A percentile compares a stretch with the other conserved stretches of the same genome.
Evolutionary conservation across 108 stramenopile genomes (phyloP).

Genomic region (Pseudonitzschia pungens): DNA sequence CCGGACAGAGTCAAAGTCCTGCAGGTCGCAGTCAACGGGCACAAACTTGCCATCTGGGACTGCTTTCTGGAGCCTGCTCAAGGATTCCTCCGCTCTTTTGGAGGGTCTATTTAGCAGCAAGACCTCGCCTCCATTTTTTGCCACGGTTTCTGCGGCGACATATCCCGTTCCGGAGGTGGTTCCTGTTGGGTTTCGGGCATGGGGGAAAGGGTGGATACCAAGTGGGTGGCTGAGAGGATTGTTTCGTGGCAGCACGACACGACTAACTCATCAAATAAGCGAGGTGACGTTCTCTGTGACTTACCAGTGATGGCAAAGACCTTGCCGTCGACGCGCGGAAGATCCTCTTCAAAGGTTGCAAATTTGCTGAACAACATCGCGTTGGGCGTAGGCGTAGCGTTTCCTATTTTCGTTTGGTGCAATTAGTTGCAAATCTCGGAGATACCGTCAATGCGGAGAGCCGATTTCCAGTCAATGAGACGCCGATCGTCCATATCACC

Average conservation of each 20-base stretch:
- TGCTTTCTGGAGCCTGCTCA: slow-evolving; percentile 12
- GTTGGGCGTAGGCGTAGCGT: no score
- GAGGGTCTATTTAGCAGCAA: slow-evolving; percentile 26
- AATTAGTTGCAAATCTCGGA: no score
- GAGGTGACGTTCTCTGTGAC: not conserved
- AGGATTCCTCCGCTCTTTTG: not conserved
- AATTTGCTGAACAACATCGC: no score
- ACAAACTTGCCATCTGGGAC: slow-evolving; percentile 26
- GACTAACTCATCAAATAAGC: no score
- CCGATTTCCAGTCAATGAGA: no score
- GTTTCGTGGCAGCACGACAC: not conserved
- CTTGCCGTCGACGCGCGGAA: slow-evolving; percentile 28
- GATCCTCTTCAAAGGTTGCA: slow-evolving; percentile 13
- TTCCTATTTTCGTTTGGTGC: no score
- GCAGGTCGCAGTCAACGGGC: slow-evolving; percentile 49
- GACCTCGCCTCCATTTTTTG: slow-evolving; percentile 26
- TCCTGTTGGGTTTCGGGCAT: not conserved
- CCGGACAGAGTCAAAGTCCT: slow-evolving; percentile 39
- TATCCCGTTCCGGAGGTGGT: slow-evolving; percentile 24
- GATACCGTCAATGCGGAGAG: no score
- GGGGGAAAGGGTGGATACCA: not conserved
- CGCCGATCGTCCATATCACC: no score
- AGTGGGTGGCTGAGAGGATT: not conserved
- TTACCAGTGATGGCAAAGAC: slow-evolving; percentile 37
- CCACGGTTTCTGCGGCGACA: slow-evolving; percentile 25